These are phyloP conservation scores for Rhodamnia rubescens DNA, from an alignment of 345 rosid species.

Conservation along the genomic window DNA sequence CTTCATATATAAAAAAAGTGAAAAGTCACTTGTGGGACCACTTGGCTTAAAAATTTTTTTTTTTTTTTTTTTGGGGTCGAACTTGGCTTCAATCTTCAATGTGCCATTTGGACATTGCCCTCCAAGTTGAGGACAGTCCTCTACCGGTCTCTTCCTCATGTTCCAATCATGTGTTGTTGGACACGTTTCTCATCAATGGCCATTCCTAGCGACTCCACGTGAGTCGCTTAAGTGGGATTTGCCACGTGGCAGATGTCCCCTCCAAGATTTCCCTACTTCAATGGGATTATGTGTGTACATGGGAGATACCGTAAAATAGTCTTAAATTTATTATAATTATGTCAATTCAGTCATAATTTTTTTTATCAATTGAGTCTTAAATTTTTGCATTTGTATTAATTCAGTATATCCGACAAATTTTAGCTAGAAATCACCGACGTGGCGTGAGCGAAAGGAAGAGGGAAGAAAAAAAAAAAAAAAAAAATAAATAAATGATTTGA, in stretches of 20 bases:
- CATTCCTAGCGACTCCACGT: background rate
- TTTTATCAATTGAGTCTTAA: background rate
- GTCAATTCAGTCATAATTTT: background rate
- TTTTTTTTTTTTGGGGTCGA: too few relatives aligned
- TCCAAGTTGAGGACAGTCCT: background rate
- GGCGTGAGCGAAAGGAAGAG: too few relatives aligned
- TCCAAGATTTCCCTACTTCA: background rate
- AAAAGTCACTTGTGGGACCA: background rate
- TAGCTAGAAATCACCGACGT: too few relatives aligned
- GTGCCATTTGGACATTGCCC: background rate
- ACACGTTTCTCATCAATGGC: background rate
- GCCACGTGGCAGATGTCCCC: background rate
- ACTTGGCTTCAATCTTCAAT: background rate
- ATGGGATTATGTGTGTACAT: background rate
- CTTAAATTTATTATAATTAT: rapidly evolving
- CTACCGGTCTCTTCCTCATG: background rate
- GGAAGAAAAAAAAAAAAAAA: too few relatives aligned
- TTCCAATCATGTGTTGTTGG: background rate
- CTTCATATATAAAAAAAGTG: background rate
- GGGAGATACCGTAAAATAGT: background rate
- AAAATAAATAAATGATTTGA: too few relatives aligned
- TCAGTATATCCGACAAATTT: too few relatives aligned
- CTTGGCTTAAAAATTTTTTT: too few relatives aligned
- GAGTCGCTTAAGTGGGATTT: background rate
- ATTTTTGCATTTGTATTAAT: background rate